Conservation (phyloP, 306 rosid species). For the Alnus rubra region DNA sequence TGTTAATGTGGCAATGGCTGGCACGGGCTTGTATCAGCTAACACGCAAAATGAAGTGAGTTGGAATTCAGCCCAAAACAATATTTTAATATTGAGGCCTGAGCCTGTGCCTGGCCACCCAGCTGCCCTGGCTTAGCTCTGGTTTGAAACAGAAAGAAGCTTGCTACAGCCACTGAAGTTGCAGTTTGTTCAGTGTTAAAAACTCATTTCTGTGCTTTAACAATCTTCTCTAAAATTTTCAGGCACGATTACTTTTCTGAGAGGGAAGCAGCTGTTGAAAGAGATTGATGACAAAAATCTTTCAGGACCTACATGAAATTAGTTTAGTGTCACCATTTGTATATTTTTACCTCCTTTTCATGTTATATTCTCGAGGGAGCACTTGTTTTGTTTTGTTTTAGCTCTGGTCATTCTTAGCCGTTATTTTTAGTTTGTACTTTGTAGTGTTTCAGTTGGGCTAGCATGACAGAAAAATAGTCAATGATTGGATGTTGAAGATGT, state of each 20-base stretch:
- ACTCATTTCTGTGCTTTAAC: neutral
- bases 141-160: neutral
- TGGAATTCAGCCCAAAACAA: neutral
- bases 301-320: neutral
- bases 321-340: neutral
- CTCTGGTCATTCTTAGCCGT: neutral
- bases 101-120: no score
- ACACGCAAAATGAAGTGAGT: slow-evolving; percentile 22
- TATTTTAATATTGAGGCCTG: no score
- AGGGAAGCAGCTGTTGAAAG: slow-evolving; percentile 14
- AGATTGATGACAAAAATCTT: slow-evolving; percentile 8
- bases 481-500: neutral
- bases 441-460: neutral
- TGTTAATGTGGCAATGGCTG: slow-evolving; percentile 27
- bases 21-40: slow-evolving; percentile 20
- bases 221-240: neutral
- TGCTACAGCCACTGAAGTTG: neutral
- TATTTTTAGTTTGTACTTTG: neutral
- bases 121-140: neutral
- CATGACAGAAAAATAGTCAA: neutral
- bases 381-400: neutral
- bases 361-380: neutral
- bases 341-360: neutral
- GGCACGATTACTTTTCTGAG: slow-evolving; percentile 21
- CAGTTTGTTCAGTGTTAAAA: neutral